Evolutionary conservation across 495 filamentous ascomycete genomes (phyloP).

Genomic region (Rhypophila decipiens): DNA sequence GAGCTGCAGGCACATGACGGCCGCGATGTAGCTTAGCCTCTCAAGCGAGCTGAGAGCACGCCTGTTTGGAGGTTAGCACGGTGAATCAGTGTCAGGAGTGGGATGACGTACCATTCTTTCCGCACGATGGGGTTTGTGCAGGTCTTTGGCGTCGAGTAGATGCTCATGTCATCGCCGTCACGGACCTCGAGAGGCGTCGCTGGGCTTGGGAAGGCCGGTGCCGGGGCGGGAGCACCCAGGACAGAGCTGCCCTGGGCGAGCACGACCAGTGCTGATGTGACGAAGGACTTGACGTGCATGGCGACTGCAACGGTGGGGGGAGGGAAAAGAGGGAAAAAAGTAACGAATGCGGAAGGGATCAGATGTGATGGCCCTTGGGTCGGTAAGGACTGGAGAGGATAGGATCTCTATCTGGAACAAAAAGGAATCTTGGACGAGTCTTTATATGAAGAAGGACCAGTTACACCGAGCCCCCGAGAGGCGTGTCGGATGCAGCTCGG

Average conservation of each 20-base stretch:
- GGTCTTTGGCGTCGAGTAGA: background rate
- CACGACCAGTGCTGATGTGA: background rate
- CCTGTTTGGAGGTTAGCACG: background rate
- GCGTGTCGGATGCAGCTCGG: no score
- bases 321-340: background rate
- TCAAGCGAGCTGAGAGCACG: background rate
- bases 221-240: background rate
- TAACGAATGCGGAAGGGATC: no score
- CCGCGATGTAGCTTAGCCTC: slow-evolving; percentile 31
- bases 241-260: background rate
- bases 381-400: no score
- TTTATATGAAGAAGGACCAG: no score
- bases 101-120: background rate
- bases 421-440: no score
- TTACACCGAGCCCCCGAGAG: no score
- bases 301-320: background rate
- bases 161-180: background rate
- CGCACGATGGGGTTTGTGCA: background rate
- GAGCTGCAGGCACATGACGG: slow-evolving; percentile 38
- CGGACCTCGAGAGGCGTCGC: background rate
- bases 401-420: no score
- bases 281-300: background rate
- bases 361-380: no score
- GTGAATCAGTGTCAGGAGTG: background rate
- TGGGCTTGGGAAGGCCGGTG: background rate